Evolutionary conservation across 106 monocot species (phyloP).

Genomic region (Posidonia australis): DNA sequence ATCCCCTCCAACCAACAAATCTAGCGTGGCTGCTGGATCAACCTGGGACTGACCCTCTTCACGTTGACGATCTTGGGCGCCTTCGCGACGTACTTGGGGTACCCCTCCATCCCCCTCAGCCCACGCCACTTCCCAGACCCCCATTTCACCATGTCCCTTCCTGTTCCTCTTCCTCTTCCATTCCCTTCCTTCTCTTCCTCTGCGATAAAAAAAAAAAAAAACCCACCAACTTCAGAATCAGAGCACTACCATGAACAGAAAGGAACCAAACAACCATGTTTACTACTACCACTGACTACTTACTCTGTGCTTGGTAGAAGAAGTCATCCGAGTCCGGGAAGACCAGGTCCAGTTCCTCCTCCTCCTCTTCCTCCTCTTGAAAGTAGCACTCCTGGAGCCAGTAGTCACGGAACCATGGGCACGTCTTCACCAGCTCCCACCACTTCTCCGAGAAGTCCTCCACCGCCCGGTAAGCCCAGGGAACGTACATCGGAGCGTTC

Average conservation of each 20-base stretch:
- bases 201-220: neutral
- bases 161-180: neutral
- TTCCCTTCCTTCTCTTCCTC: conserved; percentile 11
- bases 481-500: conserved; percentile 21
- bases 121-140: conserved; percentile 34
- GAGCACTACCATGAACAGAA: no score
- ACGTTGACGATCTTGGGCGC: conserved; percentile 34
- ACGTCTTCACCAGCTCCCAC: conserved; percentile 24
- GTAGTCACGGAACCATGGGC: conserved; percentile 22
- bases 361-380: conserved; percentile 3
- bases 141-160: conserved; percentile 22
- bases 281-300: no score
- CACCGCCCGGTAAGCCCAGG: conserved; percentile 19
- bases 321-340: neutral
- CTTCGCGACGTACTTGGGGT: conserved; percentile 27
- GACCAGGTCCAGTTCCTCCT: neutral
- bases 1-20: no score
- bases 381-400: conserved; percentile 13
- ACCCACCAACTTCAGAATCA: neutral
- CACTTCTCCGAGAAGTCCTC: conserved; percentile 29
- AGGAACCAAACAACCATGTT: no score
- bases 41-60: conserved; percentile 28
- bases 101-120: neutral
- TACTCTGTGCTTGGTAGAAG: neutral
- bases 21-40: conserved; percentile 52